Percentiles rank a stretch among this genome's conserved stretches.
phyloP scores from a whole-genome alignment of 2,329 filamentous ascomycete species.

The Parasarocladium wereldwijsianum region DNA sequence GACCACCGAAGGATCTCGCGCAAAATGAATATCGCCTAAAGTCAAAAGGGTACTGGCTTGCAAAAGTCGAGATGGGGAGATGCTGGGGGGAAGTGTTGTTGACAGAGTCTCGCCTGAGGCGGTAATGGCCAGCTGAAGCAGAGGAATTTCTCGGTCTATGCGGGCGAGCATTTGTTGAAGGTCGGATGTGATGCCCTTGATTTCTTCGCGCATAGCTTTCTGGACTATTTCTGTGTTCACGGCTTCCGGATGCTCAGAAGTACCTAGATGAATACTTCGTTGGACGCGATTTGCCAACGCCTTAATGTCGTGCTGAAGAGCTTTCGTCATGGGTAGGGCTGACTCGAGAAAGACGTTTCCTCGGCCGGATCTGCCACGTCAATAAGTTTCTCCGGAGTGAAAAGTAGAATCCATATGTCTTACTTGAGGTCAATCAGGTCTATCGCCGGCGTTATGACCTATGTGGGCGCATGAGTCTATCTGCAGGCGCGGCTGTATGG shows the following conservation, averaged over 20 bases:
- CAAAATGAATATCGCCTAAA: slow-evolving; percentile 73
- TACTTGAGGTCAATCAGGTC: slow-evolving; percentile 86
- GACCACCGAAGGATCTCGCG: slow-evolving; percentile 42
- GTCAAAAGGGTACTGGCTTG: slow-evolving; percentile 89
- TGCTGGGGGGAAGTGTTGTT: slow-evolving; percentile 61
- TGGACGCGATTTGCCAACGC: slow-evolving; percentile 62
- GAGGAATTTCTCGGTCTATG: slow-evolving; percentile 82
- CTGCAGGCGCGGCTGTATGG: not conserved
- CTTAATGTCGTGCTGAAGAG: slow-evolving; percentile 71
- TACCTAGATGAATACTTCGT: slow-evolving; percentile 13
- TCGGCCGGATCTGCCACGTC: slow-evolving; percentile 27
- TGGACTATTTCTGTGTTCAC: slow-evolving; percentile 21
- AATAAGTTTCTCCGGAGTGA: not conserved
- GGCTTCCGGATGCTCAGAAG: slow-evolving; percentile 29
- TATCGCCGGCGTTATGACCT: slow-evolving; percentile 81
- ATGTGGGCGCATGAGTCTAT: slow-evolving; percentile 5
- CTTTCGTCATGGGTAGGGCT: slow-evolving; percentile 68
- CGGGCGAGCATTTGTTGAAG: slow-evolving; percentile 61
- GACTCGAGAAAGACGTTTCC: slow-evolving; percentile 58
- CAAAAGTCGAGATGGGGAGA: slow-evolving; percentile 79
- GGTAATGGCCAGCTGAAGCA: slow-evolving; percentile 87
- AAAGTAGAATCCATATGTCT: slow-evolving; percentile 11
- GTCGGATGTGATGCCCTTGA: slow-evolving; percentile 49
- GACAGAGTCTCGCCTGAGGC: slow-evolving; percentile 83
- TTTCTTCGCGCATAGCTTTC: slow-evolving; percentile 37